Conservation (phyloP, 495 filamentous ascomycete species). For the Penicillium ucsense region DNA sequence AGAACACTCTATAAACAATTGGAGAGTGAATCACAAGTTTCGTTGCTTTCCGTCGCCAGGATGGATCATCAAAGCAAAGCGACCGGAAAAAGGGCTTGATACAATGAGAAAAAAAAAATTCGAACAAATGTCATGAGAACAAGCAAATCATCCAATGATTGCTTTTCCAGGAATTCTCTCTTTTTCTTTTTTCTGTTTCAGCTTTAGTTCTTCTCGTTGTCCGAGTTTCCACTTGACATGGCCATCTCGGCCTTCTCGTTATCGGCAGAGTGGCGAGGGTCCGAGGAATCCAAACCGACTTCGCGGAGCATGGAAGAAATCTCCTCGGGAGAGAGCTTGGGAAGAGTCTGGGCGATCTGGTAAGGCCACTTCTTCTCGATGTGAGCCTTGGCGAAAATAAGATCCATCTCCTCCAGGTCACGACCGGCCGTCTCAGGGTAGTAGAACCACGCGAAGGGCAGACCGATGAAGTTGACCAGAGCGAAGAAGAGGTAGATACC, state of each 20-base stretch:
- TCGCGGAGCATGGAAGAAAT: constrained; percentile 22
- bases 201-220: constrained; percentile 10
- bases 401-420: constrained; percentile 66
- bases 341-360: constrained; percentile 23
- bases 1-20: constrained; percentile 9
- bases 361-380: constrained; percentile 30
- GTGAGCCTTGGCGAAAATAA: constrained; percentile 36
- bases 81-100: background rate
- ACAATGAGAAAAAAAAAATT: background rate
- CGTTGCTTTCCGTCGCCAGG: constrained; percentile 14
- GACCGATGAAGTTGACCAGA: constrained; percentile 53
- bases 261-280: constrained; percentile 8
- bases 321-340: constrained; percentile 28
- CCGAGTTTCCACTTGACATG: constrained; percentile 18
- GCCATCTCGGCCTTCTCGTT: constrained; percentile 24
- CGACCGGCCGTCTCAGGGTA: constrained; percentile 61
- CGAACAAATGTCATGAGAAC: too few relatives aligned
- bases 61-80: constrained; percentile 11
- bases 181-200: too few relatives aligned
- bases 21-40: constrained; percentile 1
- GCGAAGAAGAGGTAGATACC: constrained; percentile 55
- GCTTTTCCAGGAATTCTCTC: too few relatives aligned
- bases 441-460: constrained; percentile 57
- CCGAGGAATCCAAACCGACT: constrained; percentile 17
- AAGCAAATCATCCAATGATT: too few relatives aligned